Evolutionary conservation across 2,329 filamentous ascomycete genomes (phyloP).

Genomic region (Ascosphaera aggregata): DNA sequence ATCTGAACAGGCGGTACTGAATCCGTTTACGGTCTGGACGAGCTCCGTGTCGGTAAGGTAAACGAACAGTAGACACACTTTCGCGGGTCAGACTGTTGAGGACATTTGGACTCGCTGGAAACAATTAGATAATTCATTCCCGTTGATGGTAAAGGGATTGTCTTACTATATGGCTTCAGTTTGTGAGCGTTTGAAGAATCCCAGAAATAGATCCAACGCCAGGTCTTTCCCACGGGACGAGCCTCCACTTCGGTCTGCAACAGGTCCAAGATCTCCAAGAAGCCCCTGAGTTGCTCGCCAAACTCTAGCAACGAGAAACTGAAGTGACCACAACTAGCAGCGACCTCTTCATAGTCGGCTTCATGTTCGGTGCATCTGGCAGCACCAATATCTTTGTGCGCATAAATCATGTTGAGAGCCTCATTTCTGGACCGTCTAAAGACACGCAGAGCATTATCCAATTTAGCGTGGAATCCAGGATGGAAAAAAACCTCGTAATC

Average conservation of each 20-base stretch:
- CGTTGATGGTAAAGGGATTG: neutral
- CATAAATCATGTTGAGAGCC: constrained; percentile 60
- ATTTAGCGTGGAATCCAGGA: constrained; percentile 54
- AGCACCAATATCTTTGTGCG: constrained; percentile 40
- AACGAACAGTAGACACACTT: neutral
- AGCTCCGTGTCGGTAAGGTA: neutral
- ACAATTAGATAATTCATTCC: neutral
- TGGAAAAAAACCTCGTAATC: constrained; percentile 51
- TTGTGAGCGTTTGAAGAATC: neutral
- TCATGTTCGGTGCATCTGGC: constrained; percentile 50
- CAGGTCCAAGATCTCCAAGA: constrained; percentile 66
- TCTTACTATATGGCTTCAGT: neutral
- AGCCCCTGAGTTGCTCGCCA: constrained; percentile 66
- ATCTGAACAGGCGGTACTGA: constrained; percentile 29
- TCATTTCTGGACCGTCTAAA: constrained; percentile 55
- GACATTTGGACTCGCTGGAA: neutral
- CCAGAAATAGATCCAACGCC: constrained; percentile 82
- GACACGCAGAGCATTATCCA: constrained; percentile 55
- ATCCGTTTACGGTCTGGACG: neutral
- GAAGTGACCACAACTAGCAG: constrained; percentile 93
- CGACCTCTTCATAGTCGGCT: constrained; percentile 90
- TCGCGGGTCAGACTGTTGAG: neutral
- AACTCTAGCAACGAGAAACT: constrained; percentile 81
- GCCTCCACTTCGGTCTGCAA: constrained; percentile 46
- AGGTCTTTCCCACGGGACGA: constrained; percentile 37